These are phyloP conservation scores for Leccinum disarticulatum DNA, from an alignment of 768 basidiomycete species.

Conservation along the genomic window DNA sequence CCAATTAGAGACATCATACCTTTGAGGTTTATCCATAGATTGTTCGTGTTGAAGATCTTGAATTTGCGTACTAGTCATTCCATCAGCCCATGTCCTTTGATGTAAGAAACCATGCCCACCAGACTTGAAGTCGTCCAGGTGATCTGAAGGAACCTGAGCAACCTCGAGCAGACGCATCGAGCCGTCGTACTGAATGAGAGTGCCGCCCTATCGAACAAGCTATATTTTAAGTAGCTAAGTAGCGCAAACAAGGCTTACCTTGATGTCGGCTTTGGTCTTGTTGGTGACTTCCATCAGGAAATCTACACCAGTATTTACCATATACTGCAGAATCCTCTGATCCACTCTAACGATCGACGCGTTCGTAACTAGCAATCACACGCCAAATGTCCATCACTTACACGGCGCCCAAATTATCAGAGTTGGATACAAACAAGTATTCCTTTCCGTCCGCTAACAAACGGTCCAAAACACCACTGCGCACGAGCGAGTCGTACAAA, in stretches of 20 bases:
- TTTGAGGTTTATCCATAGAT: slow-evolving; percentile 77
- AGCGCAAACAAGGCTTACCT: slow-evolving; percentile 29
- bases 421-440: slow-evolving; percentile 97
- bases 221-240: neutral
- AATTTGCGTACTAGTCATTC: slow-evolving; percentile 70
- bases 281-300: slow-evolving; percentile 96
- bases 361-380: slow-evolving; percentile 6
- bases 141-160: slow-evolving; percentile 9
- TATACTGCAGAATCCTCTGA: slow-evolving; percentile 80
- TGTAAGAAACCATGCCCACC: slow-evolving; percentile 35
- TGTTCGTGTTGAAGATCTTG: slow-evolving; percentile 92
- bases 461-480: slow-evolving; percentile 89
- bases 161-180: slow-evolving; percentile 11
- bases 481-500: slow-evolving; percentile 87
- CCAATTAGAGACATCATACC: slow-evolving; percentile 38
- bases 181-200: slow-evolving; percentile 81
- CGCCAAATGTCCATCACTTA: slow-evolving; percentile 37
- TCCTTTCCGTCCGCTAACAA: slow-evolving; percentile 90
- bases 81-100: slow-evolving; percentile 4
- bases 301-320: slow-evolving; percentile 79
- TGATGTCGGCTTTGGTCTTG: slow-evolving; percentile 89
- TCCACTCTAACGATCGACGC: slow-evolving; percentile 54
- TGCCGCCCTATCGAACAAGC: slow-evolving; percentile 58
- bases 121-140: slow-evolving; percentile 14
- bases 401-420: slow-evolving; percentile 94